These are phyloP conservation scores for Escovopsis sp. DNA, from an alignment of 2,329 filamentous ascomycete species.

Conservation along the genomic window DNA sequence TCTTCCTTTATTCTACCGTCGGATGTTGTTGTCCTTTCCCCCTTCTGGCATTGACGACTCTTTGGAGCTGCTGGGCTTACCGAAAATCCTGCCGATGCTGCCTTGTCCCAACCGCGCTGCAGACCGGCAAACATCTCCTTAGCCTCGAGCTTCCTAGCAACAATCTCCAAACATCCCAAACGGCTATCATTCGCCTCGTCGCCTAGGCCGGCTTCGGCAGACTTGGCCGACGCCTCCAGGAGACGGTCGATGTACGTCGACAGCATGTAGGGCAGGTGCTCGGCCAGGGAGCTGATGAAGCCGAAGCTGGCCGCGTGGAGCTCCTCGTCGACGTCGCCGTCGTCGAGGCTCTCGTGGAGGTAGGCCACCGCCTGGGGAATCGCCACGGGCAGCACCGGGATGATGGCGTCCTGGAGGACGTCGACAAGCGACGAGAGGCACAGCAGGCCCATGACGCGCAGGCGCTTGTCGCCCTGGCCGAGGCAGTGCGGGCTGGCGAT, in stretches of 20 bases:
- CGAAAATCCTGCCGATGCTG: conserved; percentile 43
- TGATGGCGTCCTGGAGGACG: conserved; percentile 70
- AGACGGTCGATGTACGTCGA: conserved; percentile 61
- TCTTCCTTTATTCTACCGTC: too few relatives aligned
- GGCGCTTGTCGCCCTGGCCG: conserved; percentile 52
- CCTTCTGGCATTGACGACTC: too few relatives aligned
- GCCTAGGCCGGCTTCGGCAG: conserved; percentile 46
- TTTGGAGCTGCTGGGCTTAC: conserved; percentile 30
- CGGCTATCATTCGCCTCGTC: conserved; percentile 50
- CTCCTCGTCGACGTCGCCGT: conserved; percentile 37
- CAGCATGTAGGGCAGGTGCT: conserved; percentile 81
- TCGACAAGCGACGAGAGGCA: conserved; percentile 83
- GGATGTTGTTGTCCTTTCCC: too few relatives aligned
- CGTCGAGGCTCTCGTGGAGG: conserved; percentile 45
- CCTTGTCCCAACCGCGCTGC: conserved; percentile 53
- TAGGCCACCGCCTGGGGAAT: conserved; percentile 59
- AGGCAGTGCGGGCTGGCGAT: conserved; percentile 66
- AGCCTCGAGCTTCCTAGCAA: conserved; percentile 64
- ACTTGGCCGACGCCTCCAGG: conserved; percentile 55
- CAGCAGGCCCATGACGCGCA: conserved; percentile 71
- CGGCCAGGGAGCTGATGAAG: conserved; percentile 62
- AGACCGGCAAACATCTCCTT: conserved; percentile 62
- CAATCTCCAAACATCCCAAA: conserved; percentile 51
- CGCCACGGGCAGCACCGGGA: conserved; percentile 64
- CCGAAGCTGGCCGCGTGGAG: conserved; percentile 73